Base-by-base conservation (phyloP, 106 monocot genomes). In the Dioscorea alata region DNA sequence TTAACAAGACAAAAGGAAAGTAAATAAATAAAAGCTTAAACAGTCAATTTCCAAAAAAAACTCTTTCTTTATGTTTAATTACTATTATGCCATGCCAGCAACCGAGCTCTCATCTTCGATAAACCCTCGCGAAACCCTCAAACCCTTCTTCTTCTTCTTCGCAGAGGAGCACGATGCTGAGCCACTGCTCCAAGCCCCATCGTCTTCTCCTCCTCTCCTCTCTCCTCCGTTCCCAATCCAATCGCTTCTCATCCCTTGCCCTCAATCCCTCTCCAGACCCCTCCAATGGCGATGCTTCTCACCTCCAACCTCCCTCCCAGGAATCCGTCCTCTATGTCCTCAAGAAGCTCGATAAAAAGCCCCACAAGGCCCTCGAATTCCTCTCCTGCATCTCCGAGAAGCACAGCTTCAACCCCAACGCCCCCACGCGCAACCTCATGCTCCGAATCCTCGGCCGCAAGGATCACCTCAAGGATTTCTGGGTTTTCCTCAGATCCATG, bases 301-400 rank as follows among this genome's bases (percentile, higher is more conserved):
- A 66, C 48, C 21, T 61, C 33, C 33, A 66, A 5, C 33, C 77
- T 2, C 78, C 71, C 12, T 84, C 83, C 72, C 79, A 82, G 14
- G 83, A 86, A 21, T 82, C 89, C 58, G 48, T 97, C 51, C 67
- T 90, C 76, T 92, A 92, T 79, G 72, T 78, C 66, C 83, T 97
- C 54, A 86, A 79, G 72, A 86, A 78, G 71, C 86, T 92, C 48
- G 72, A 67, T 22, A 85, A 81, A 33, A 71, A 51, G 13, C 89
- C 92, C 23, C n/a, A 42, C 8, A 75, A 85, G 49, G 86, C 97
- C 4, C 76, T 92, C 10, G 50, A 71, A 61, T 80, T 92, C 80
- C 90, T 92, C 75, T 24, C 76, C 74, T 69, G 76, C 72, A 57
- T 69, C 74, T 65, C 66, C 21, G 6, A 71, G 33, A 42, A 48